These are phyloP conservation scores for Oryza brachyantha DNA, from an alignment of 176 grass and related monocot species.

Conservation along the genomic window DNA sequence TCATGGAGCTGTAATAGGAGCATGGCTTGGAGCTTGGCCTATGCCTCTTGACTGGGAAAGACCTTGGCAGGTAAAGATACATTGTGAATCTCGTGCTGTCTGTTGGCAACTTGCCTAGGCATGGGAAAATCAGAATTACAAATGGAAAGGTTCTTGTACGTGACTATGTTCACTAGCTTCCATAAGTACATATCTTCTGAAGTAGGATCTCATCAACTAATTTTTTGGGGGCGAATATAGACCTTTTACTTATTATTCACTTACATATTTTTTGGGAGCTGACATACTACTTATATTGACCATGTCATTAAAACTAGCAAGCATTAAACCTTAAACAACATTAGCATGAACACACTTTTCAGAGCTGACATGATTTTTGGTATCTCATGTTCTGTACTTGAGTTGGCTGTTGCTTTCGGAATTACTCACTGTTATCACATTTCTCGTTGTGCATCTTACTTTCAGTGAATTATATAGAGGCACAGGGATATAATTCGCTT, in stretches of 20 bases:
- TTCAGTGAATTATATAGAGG: background rate
- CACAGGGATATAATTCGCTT: background rate
- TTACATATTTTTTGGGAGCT: too few relatives aligned
- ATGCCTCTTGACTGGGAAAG: conserved; percentile 99
- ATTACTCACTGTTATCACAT: background rate
- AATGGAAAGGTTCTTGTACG: background rate
- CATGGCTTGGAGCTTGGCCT: conserved; percentile 92
- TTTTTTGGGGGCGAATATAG: background rate
- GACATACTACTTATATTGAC: background rate
- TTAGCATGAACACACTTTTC: background rate
- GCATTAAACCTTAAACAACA: background rate
- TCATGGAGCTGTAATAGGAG: conserved; percentile 82
- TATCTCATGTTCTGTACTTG: background rate
- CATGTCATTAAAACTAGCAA: too few relatives aligned
- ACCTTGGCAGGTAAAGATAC: conserved; percentile 72
- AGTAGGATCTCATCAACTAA: background rate
- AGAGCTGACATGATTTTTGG: background rate
- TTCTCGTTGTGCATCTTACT: background rate
- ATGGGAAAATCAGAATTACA: background rate
- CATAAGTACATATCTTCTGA: background rate
- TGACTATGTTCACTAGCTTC: background rate
- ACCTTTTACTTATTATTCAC: background rate
- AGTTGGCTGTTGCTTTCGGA: background rate
- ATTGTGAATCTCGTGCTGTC: background rate
- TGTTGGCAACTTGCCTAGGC: background rate